Conservation (phyloP, 1,284 basidiomycete genomes). For the Tilletiopsis washingtonensis region DNA sequence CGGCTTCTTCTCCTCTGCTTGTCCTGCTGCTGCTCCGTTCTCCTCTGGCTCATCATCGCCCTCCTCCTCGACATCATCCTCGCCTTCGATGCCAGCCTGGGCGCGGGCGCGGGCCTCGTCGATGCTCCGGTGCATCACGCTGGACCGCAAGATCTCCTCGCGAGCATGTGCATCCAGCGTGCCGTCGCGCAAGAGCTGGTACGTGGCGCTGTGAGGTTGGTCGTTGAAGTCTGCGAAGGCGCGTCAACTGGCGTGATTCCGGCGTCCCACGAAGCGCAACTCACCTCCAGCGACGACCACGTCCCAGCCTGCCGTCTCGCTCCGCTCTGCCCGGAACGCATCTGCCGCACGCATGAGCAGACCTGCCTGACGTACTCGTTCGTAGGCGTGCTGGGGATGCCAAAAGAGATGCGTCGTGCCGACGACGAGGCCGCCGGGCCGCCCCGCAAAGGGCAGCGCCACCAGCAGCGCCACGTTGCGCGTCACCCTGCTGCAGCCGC, state of each 20-base stretch:
- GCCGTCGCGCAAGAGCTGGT: conserved; percentile 62
- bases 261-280: not conserved
- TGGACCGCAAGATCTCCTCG: conserved; percentile 58
- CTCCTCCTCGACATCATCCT: conserved; percentile 5
- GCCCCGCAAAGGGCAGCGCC: conserved; percentile 12
- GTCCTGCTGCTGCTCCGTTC: conserved; percentile 2
- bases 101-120: conserved; percentile 53
- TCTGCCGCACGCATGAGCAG: conserved; percentile 60
- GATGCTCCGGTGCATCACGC: conserved; percentile 72
- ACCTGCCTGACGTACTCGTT: conserved; percentile 62
- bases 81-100: not conserved
- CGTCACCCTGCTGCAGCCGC: conserved; percentile 22
- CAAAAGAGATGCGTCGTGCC: conserved; percentile 86
- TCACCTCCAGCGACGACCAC: conserved; percentile 64
- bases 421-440: conserved; percentile 56
- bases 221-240: conserved; percentile 75
- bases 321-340: not conserved
- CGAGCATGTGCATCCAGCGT: conserved; percentile 56
- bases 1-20: conserved; percentile 14
- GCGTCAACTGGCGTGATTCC: conserved; percentile 7
- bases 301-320: conserved; percentile 56
- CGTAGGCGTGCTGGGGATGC: conserved; percentile 73
- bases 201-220: conserved; percentile 72
- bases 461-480: conserved; percentile 36
- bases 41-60: conserved; percentile 52